Evolutionary conservation across 2,329 filamentous ascomycete species (phyloP), one percentile per base, ranked within the genome.

Genomic region (Aspergillus versicolor): DNA sequence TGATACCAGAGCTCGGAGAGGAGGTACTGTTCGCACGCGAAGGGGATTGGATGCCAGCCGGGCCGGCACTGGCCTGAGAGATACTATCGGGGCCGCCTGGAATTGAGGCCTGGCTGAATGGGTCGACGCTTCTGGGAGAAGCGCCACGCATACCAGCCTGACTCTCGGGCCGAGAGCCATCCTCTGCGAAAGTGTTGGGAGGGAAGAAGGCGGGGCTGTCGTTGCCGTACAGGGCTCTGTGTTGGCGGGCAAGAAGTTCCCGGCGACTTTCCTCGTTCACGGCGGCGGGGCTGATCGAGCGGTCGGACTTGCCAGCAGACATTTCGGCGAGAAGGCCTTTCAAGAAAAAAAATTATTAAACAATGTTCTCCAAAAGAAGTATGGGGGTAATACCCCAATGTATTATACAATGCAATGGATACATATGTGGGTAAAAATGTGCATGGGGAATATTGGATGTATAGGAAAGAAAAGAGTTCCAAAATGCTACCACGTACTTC

Each of bases 251-350:
- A 76, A 97, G 96, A 75, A 97, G 83, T 68, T 97, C 93, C 68
- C 93, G 91, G 68, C 93, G 93, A 71, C 96, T 92, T 69, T 97
- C 92, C 80, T 97, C 94, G 73, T 89, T 95, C 89, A 96, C 90
- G 67, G 88, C 84, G 73, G 85, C 87, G 53, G 91, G 91, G 79
- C 90, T 94, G 79, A 92, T 84, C 68, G 90, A 88, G 73, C 91
- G 90, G 71, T 94, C 91, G 73, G 88, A 88, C 82, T 97, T 97
- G 81, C 82, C 86, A 70, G 78, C 79, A 75, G 86, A 85, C 75
- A 88, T 83, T 74, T 88, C 86, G 81, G 84, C 82, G 82, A 85
- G 74, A 76, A 86, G 79, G 78, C 83, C 84, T 86, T 79, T 73
- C 65, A 66, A 59, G 61, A 70, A 66, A 66, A 71, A 71, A 68